Evolutionary conservation across 1,284 basidiomycete genomes (phyloP).

Genomic region (Stygiomarasmius scandens): DNA sequence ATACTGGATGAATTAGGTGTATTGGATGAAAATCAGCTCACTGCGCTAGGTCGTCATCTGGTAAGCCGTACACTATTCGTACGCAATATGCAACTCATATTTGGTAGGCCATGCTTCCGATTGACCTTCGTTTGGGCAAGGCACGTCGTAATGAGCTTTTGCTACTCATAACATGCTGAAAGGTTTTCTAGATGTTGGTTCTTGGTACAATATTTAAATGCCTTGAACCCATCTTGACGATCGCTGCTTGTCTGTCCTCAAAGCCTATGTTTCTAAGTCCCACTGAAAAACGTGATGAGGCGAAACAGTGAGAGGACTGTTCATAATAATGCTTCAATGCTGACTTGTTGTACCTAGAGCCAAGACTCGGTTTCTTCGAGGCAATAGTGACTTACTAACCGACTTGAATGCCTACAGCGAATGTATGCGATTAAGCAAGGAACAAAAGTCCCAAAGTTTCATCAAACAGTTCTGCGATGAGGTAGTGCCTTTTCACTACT

Average conservation of each 20-base stretch:
- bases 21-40: slow-evolving; percentile 66
- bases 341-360: slow-evolving; percentile 49
- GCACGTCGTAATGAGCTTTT: slow-evolving; percentile 33
- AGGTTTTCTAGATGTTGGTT: slow-evolving; percentile 71
- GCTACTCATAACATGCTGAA: slow-evolving; percentile 6
- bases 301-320: slow-evolving; percentile 54
- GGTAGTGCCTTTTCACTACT: slow-evolving; percentile 39
- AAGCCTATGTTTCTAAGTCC: slow-evolving; percentile 87
- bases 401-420: slow-evolving; percentile 80
- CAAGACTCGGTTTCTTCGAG: slow-evolving; percentile 65
- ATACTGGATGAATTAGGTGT: slow-evolving; percentile 83
- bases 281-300: slow-evolving; percentile 83
- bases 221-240: slow-evolving; percentile 75
- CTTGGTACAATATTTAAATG: slow-evolving; percentile 82
- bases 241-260: slow-evolving; percentile 83
- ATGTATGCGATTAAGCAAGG: slow-evolving; percentile 55
- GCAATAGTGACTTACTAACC: slow-evolving; percentile 87
- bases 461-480: slow-evolving; percentile 77
- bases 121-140: slow-evolving; percentile 91
- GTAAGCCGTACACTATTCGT: slow-evolving; percentile 40
- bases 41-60: slow-evolving; percentile 84
- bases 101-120: slow-evolving; percentile 76
- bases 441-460: slow-evolving; percentile 49
- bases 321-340: background rate
- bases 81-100: slow-evolving; percentile 14